Evolutionary conservation across 192 early-diverging fungal species (phyloP).

Genomic region (Pilaira anomala): DNA sequence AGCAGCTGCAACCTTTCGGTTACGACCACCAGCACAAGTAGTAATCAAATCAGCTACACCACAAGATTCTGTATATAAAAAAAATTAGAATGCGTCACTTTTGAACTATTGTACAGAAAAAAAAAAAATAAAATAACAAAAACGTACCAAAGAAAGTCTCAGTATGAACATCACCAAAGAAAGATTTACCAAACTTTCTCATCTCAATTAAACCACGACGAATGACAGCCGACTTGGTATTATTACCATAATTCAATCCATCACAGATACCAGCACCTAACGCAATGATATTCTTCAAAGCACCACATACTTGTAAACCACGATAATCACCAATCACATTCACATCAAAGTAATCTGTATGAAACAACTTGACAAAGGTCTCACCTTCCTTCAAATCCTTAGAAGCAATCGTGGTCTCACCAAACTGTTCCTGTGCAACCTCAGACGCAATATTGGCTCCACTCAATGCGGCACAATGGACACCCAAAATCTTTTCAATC

Average conservation of each 20-base stretch:
- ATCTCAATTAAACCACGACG: conserved; percentile 92
- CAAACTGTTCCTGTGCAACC: conserved; percentile 89
- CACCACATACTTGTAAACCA: conserved; percentile 94
- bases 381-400: conserved; percentile 62
- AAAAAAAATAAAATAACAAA: not conserved
- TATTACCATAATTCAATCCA: conserved; percentile 62
- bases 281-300: conserved; percentile 96
- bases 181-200: conserved; percentile 82
- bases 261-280: conserved; percentile 94
- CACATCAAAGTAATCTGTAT: conserved; percentile 85
- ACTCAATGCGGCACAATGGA: conserved; percentile 40
- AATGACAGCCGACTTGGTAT: conserved; percentile 96
- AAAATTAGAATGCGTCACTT: too few species aligned
- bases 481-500: conserved; percentile 20
- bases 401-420: conserved; percentile 91
- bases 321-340: conserved; percentile 77
- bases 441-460: conserved; percentile 76
- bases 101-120: conserved; percentile 51
- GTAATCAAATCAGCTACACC: conserved; percentile 95
- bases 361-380: conserved; percentile 69
- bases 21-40: conserved; percentile 90
- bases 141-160: conserved; percentile 88
- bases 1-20: conserved; percentile 85
- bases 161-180: conserved; percentile 76
- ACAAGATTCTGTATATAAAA: conserved; percentile 55